phyloP scores from a whole-genome alignment of 2,329 filamentous ascomycete species.

The Trichoderma cornu-damae region DNA sequence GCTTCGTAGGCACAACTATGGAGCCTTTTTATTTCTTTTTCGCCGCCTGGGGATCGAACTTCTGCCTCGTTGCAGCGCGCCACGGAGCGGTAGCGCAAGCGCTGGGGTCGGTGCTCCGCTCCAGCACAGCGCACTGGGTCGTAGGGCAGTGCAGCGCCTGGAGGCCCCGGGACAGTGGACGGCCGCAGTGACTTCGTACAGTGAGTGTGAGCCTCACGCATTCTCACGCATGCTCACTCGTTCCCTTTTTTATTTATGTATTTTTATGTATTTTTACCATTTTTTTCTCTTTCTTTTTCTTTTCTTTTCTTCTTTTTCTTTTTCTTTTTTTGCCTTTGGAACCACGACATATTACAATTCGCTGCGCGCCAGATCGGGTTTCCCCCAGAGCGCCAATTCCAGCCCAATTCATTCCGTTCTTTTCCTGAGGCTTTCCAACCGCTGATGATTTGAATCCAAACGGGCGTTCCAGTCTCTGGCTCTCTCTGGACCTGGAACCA shows the following conservation, averaged over 20 bases:
- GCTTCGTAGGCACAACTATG: no score
- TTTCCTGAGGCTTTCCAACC: constrained; percentile 1
- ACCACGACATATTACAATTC: no score
- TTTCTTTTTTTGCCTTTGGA: not conserved
- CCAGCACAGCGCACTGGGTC: not conserved
- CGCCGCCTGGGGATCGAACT: not conserved
- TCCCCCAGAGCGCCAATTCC: no score
- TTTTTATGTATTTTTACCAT: no score
- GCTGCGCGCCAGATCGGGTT: no score
- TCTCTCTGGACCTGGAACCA: not conserved
- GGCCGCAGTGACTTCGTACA: not conserved
- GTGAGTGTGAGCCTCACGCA: not conserved
- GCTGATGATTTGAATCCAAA: not conserved
- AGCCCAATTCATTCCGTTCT: not conserved
- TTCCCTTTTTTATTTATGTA: no score
- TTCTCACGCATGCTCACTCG: not conserved
- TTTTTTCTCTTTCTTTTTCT: no score
- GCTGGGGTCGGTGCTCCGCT: constrained; percentile 2
- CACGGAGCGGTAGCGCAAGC: not conserved
- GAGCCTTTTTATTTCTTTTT: no score
- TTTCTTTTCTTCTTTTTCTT: not conserved
- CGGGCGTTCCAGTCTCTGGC: not conserved
- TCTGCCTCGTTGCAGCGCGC: not conserved
- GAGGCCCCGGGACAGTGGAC: no score
- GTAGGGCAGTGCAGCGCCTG: constrained; percentile 6